A percentile compares a stretch with the other conserved stretches of the same genome.
Conservation (phyloP, 345 rosid species). For the Dovyalis caffra region DNA sequence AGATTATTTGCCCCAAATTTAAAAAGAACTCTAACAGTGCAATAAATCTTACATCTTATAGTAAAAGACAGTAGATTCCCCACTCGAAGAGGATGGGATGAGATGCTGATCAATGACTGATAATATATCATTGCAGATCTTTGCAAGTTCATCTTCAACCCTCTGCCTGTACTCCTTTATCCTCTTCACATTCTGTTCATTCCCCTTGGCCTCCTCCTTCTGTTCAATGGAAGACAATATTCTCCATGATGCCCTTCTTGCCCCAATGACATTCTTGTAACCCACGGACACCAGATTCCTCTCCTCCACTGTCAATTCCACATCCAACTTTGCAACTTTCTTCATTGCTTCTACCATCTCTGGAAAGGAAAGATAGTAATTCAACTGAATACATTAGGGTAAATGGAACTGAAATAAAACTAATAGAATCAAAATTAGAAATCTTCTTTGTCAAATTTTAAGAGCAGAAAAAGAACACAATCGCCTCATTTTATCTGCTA, state of each 20-base stretch:
- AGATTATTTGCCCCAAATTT: neutral
- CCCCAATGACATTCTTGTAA: constrained; percentile 83
- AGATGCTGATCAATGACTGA: constrained; percentile 64
- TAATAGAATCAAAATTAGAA: neutral
- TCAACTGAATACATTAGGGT: neutral
- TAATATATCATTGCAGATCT: constrained; percentile 69
- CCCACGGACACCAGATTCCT: constrained; percentile 84
- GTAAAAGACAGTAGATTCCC: constrained; percentile 83
- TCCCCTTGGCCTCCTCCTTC: constrained; percentile 78
- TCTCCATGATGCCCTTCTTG: constrained; percentile 77
- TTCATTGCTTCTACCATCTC: constrained; percentile 91
- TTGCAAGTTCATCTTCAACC: constrained; percentile 74
- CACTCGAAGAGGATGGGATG: constrained; percentile 63
- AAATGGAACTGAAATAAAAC: neutral
- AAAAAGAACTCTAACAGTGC: neutral
- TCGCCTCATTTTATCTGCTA: too few relatives aligned
- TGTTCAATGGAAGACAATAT: constrained; percentile 77
- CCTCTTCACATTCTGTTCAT: constrained; percentile 67
- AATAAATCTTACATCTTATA: constrained; percentile 57
- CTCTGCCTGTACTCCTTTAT: constrained; percentile 63
- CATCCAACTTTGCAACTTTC: constrained; percentile 64
- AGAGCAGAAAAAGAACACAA: too few relatives aligned
- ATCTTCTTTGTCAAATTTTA: neutral
- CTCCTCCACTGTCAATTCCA: constrained; percentile 79
- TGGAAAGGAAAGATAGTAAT: constrained; percentile 12